Percentiles rank a stretch among this genome's conserved stretches.
These are phyloP conservation scores for Ganoderma sinense DNA, from an alignment of 1,284 basidiomycete genomes.

Conservation along the genomic window DNA sequence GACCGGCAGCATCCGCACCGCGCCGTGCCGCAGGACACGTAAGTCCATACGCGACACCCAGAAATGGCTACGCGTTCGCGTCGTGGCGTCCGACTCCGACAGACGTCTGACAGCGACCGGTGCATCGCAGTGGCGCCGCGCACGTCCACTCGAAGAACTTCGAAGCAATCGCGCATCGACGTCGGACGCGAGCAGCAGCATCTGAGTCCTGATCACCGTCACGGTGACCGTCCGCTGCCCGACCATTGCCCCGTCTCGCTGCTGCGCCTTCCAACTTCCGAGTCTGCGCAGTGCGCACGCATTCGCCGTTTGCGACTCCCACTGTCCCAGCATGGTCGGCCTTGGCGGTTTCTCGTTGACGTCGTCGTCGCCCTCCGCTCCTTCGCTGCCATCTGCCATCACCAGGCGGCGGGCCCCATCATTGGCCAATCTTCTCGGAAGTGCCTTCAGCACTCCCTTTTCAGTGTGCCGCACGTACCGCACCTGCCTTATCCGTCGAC, in stretches of 20 bases:
- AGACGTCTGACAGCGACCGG: not conserved
- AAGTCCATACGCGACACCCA: not conserved
- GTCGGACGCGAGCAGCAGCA: not conserved
- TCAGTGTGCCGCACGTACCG: not conserved
- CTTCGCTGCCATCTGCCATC: not conserved
- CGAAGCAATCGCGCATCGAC: not conserved
- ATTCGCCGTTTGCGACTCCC: not conserved
- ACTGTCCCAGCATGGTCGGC: not conserved
- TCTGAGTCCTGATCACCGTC: not conserved
- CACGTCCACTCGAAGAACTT: not conserved
- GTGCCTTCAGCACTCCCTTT: too few species aligned
- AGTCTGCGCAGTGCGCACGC: not conserved
- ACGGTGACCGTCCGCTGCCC: not conserved
- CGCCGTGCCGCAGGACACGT: not conserved
- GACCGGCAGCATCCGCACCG: not conserved
- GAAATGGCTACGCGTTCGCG: not conserved
- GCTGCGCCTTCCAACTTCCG: not conserved
- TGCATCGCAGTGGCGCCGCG: not conserved
- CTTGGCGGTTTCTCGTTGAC: not conserved
- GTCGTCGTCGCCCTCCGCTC: not conserved
- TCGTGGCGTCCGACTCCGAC: slow-evolving; percentile 1
- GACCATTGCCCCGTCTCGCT: not conserved
- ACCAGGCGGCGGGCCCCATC: not conserved
- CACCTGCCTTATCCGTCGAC: not conserved
- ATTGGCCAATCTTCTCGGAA: not conserved